Evolutionary conservation across 371 early-diverging fungal species (phyloP).

Genomic region (Rhizopus stolonifer): DNA sequence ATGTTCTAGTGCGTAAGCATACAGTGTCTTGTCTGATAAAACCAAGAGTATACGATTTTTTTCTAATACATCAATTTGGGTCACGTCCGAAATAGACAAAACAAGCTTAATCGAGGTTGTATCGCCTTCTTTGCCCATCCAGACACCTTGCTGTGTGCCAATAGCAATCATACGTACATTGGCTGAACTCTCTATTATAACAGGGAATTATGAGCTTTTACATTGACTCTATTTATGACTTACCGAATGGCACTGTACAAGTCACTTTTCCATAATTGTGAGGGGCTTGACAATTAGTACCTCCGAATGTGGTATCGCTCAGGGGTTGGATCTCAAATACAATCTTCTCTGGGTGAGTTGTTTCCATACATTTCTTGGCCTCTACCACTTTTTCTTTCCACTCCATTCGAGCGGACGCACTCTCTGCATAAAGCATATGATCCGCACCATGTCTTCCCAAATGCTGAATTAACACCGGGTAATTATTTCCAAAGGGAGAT

Average conservation of each 20-base stretch:
- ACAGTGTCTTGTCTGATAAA: slow-evolving; percentile 53
- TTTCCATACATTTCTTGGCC: slow-evolving; percentile 56
- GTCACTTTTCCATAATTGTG: slow-evolving; percentile 58
- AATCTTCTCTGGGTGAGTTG: slow-evolving; percentile 42
- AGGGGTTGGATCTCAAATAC: slow-evolving; percentile 63
- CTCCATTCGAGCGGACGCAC: slow-evolving; percentile 67
- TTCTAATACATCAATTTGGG: slow-evolving; percentile 40
- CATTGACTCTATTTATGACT: too few relatives aligned
- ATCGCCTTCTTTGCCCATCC: slow-evolving; percentile 50
- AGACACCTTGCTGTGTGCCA: slow-evolving; percentile 81
- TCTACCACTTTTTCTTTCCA: slow-evolving; percentile 85
- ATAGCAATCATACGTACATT: slow-evolving; percentile 67
- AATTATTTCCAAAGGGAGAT: slow-evolving; percentile 19
- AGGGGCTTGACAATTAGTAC: slow-evolving; percentile 7
- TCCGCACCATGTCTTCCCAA: slow-evolving; percentile 76
- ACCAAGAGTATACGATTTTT: slow-evolving; percentile 41
- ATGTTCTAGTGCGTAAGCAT: slow-evolving; percentile 57
- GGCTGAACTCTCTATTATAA: slow-evolving; percentile 28
- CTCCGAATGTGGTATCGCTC: slow-evolving; percentile 42
- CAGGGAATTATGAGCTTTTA: not conserved
- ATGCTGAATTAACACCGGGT: slow-evolving; percentile 44
- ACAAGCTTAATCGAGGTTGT: slow-evolving; percentile 33
- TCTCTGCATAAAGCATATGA: slow-evolving; percentile 71
- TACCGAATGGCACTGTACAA: slow-evolving; percentile 68
- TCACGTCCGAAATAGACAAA: slow-evolving; percentile 32